These are phyloP conservation scores for Nannochloropsis gaditana DNA, from an alignment of 108 stramenopile species.

Conservation along the genomic window DNA sequence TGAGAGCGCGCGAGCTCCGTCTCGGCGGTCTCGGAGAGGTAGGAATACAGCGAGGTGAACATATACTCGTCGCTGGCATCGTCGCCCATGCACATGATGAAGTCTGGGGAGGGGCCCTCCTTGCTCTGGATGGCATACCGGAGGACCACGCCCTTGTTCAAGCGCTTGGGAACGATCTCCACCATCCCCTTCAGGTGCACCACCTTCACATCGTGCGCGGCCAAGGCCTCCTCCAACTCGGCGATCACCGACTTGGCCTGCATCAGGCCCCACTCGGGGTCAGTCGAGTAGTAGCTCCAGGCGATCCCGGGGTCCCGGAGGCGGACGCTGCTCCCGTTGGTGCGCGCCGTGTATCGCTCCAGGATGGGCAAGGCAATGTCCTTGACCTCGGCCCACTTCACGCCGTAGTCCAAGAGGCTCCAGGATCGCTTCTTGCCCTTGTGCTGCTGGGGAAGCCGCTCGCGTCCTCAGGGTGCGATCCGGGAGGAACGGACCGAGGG, in stretches of 20 bases:
- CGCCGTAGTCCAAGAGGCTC: constrained; percentile 74
- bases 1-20: neutral
- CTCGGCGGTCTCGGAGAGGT: constrained; percentile 32
- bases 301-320: constrained; percentile 71
- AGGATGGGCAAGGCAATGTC: constrained; percentile 73
- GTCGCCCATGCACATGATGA: constrained; percentile 85
- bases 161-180: constrained; percentile 51
- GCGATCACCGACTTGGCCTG: constrained; percentile 82
- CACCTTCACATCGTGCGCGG: constrained; percentile 81
- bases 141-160: constrained; percentile 54
- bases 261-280: constrained; percentile 96
- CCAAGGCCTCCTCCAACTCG: constrained; percentile 74
- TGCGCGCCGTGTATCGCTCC: constrained; percentile 77
- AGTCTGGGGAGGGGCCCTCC: constrained; percentile 61
- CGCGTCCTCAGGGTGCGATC: neutral
- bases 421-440: constrained; percentile 30
- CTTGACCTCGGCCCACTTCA: constrained; percentile 72
- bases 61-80: constrained; percentile 92
- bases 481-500: too few species aligned
- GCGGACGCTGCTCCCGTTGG: constrained; percentile 47
- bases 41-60: constrained; percentile 64
- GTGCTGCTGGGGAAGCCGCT: constrained; percentile 54
- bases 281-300: constrained; percentile 95
- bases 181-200: constrained; percentile 46
- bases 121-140: constrained; percentile 40